Percentiles rank a stretch among this genome's conserved stretches.
These are phyloP conservation scores for Sphaerulina musiva DNA, from an alignment of 2,329 filamentous ascomycete species.

Conservation along the genomic window DNA sequence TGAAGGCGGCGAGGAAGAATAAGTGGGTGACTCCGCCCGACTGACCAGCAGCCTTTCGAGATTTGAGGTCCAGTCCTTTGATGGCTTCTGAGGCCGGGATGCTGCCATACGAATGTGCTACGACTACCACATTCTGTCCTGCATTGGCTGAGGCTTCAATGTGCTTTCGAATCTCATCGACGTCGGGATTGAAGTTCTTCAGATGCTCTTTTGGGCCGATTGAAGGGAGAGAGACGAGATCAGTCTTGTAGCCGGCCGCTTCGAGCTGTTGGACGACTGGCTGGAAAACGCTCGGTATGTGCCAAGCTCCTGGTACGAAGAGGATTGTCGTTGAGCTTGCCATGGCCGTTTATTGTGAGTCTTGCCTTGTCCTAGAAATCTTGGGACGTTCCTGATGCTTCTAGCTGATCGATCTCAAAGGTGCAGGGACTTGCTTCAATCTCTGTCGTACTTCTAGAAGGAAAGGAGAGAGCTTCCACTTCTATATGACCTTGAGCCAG, in stretches of 20 bases:
- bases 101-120: slow-evolving; percentile 32
- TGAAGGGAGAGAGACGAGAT: slow-evolving; percentile 7
- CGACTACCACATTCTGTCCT: slow-evolving; percentile 26
- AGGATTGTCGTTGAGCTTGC: slow-evolving; percentile 9
- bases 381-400: too few relatives aligned
- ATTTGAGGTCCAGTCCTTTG: slow-evolving; percentile 12
- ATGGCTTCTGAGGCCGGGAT: slow-evolving; percentile 26
- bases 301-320: slow-evolving; percentile 15
- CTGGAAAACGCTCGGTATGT: slow-evolving; percentile 6
- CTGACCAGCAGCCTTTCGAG: slow-evolving; percentile 12
- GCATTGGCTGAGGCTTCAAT: slow-evolving; percentile 20
- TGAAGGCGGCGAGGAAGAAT: slow-evolving; percentile 27
- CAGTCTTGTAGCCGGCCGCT: slow-evolving; percentile 8
- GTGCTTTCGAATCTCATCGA: slow-evolving; percentile 4
- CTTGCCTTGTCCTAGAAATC: too few relatives aligned
- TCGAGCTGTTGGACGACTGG: slow-evolving; percentile 1
- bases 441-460: too few relatives aligned
- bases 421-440: too few relatives aligned
- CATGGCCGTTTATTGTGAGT: neutral
- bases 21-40: slow-evolving; percentile 24
- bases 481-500: too few relatives aligned
- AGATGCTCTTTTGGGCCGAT: slow-evolving; percentile 1
- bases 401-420: too few relatives aligned
- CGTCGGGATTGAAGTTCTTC: slow-evolving; percentile 6
- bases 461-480: too few relatives aligned